Evolutionary conservation across 208 protist species (phyloP), one percentile per base, ranked within the genome.

Genomic region (Leptomonas seymouri): DNA sequence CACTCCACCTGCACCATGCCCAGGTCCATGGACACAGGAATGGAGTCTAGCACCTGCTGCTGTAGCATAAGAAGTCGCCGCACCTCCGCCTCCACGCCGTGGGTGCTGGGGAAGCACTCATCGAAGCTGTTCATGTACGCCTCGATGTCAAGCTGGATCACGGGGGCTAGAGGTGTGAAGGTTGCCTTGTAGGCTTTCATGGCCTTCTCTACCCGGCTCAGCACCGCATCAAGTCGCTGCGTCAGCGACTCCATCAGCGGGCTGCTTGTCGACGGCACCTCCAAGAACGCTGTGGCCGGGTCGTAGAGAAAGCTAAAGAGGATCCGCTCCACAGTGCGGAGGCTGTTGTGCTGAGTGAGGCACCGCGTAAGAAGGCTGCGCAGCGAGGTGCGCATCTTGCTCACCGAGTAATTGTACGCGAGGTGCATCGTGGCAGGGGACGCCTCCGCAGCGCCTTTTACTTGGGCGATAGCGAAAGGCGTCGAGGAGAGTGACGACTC

Each of bases 231-330:
- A 6, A 97, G 67, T 23, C 89, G 86, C 39, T 62, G 50, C 12
- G 86, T 12, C 55, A 87, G 93, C 30, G 83, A 84, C 25, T 74
- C 36, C 27, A 94, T 80, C 31, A 89, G 70, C 0, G 84, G 71
- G 65, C 91, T 77, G 11, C 85, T 72, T 7, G 60, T 49, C 54
- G 63, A 55, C 21, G 94, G 64, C 8, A 84, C 75, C 46, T 87
- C 58, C 14, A 97, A 68, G 69, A 92, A 90, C 0, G 89, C 89
- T 1, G 82, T 95, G 11, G 45, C 55, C n/a, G 85, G 84, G 74
- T 93, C 85, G 81, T 97, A 97, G 18, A 98, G 81, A 56, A 98
- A 97, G 64, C 85, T 91, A 71, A 98, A 94, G 53, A 98, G 64
- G 25, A 76, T 73, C 8, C 87, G 87, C 74, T 98, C 96, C 0